These are phyloP conservation scores for Eimeria zaria DNA, from an alignment of 169 alveolate species.

Conservation along the genomic window DNA sequence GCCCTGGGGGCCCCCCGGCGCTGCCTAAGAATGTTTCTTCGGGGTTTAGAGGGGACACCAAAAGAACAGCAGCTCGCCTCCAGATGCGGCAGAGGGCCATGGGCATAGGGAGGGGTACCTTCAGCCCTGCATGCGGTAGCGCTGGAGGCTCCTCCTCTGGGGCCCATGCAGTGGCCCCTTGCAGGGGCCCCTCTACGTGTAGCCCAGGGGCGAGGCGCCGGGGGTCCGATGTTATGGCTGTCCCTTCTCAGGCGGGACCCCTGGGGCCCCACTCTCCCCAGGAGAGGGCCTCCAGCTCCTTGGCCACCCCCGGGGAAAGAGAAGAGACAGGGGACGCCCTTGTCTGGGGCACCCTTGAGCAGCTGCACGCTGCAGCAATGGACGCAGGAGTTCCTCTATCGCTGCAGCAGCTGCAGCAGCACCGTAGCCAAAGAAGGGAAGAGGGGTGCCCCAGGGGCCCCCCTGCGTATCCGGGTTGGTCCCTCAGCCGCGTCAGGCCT, in stretches of 20 bases:
- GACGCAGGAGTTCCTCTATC: not conserved
- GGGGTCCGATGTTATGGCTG: not conserved
- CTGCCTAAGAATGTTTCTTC: not conserved
- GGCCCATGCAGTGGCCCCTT: not conserved
- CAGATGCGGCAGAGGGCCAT: not conserved
- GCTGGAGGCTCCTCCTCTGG: not conserved
- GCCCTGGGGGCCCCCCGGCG: slow-evolving; percentile 40
- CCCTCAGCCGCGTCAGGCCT: not conserved
- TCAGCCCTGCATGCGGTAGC: not conserved
- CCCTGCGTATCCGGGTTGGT: not conserved
- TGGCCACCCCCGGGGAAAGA: not conserved
- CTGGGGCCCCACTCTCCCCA: not conserved
- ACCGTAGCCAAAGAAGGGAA: not conserved
- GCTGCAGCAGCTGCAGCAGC: not conserved
- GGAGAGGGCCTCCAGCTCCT: not conserved
- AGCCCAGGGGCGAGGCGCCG: not conserved
- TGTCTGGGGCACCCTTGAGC: not conserved
- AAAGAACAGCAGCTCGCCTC: not conserved
- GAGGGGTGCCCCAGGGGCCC: not conserved
- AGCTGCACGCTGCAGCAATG: not conserved
- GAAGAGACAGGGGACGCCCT: not conserved
- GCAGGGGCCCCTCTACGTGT: not conserved
- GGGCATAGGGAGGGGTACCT: not conserved
- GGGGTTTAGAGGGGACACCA: not conserved
- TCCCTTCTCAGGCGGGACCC: not conserved